Evolutionary conservation across 2,329 filamentous ascomycete species (phyloP), one percentile per base, ranked within the genome.

Genomic region (Cordyceps pruinosa): DNA sequence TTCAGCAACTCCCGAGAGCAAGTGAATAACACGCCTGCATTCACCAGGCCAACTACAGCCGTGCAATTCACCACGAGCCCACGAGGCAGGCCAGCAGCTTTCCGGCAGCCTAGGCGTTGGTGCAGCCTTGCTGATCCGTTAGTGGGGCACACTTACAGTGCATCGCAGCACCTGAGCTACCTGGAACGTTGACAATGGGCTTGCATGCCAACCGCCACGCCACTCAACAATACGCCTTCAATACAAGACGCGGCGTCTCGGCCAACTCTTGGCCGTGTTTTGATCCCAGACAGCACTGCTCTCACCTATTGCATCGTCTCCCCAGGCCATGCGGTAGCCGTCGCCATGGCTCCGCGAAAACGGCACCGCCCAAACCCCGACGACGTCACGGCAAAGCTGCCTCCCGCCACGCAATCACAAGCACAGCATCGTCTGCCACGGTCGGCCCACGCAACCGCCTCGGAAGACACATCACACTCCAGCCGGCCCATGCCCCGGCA

Each of bases 301-400:
- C 9, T 21, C 28, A 4, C 12, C 21, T 17, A 35, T 28, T 4
- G 15, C 19, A 15, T 10, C 28, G 44, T 23, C 26, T 26, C 28
- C 30, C 8, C 32, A n/a, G 39, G 30, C 28, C 28, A 50, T 55
- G 54, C 35, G 37, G 37, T 50, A 50, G 25, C 21, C 45, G 17
- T 9, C 54, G 9, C 8, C 30, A 72, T 72, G 70, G 58, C 65
- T 61, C 63, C 68, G 47, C 69, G 69, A 58, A 72, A 72, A 63
- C 65, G 66, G 62, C 65, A 64, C 58, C 66, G 69, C 46, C 65
- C 65, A 49, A 68, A 69, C 52, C 62, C 66, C 53, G 61, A 63
- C 44, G 61, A 64, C 59, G 61, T 59, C 53, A 60, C 62, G 57
- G 55, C 59, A 25, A 26, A 35, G 28, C 58, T 56, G 32, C 41